Evolutionary conservation across 768 basidiomycete species (phyloP).

Genomic region (Lanmaoa rubissima): DNA sequence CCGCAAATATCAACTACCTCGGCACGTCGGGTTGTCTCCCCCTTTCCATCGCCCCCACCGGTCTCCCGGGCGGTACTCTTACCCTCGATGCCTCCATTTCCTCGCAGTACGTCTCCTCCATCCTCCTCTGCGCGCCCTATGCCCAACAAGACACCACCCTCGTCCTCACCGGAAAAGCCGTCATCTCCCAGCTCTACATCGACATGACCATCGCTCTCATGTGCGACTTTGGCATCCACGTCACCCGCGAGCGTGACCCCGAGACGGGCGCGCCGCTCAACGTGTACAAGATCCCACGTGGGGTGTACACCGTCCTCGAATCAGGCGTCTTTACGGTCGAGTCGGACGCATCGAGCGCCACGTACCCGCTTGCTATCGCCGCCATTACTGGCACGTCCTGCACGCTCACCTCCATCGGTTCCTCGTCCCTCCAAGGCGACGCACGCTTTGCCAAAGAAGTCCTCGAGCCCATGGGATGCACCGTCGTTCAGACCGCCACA

Average conservation of each 20-base stretch:
- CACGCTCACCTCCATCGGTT: conserved; percentile 91
- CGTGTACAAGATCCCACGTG: conserved; percentile 84
- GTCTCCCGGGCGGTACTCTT: conserved; percentile 79
- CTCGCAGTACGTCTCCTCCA: conserved; percentile 97
- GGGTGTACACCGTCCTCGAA: conserved; percentile 71
- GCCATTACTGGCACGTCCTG: conserved; percentile 97
- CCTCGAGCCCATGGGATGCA: conserved; percentile 92
- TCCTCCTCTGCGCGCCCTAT: conserved; percentile 95
- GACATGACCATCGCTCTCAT: conserved; percentile 99
- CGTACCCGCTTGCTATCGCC: conserved; percentile 95
- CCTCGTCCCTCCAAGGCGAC: conserved; percentile 92
- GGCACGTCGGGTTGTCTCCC: conserved; percentile 86
- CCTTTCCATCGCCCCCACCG: conserved; percentile 78
- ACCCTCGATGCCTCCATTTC: conserved; percentile 92
- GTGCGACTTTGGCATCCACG: conserved; percentile 83
- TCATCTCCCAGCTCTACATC: conserved; percentile 98
- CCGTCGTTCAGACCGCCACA: conserved; percentile 80
- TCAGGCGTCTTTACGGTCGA: conserved; percentile 78
- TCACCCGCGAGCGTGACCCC: conserved; percentile 61
- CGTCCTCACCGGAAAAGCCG: conserved; percentile 89
- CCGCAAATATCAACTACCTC: conserved; percentile 72
- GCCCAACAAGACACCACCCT: conserved; percentile 79
- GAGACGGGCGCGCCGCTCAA: conserved; percentile 63
- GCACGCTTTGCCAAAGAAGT: conserved; percentile 93
- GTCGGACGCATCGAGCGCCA: conserved; percentile 92